phyloP scores from a whole-genome alignment of 2,329 filamentous ascomycete genomes.

The Venturia oleaginea region DNA sequence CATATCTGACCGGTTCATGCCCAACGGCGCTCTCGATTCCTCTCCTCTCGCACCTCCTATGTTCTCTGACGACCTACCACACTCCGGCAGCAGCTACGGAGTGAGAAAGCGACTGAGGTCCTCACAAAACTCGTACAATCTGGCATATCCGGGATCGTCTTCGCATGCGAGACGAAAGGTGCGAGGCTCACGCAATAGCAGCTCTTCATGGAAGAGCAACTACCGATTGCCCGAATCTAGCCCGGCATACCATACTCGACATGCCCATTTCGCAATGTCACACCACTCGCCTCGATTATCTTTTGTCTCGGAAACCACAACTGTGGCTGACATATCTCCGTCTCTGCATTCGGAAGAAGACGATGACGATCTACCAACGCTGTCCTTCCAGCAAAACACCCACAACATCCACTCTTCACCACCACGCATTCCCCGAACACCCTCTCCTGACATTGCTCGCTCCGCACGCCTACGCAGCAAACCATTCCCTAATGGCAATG shows the following conservation, averaged over 20 bases:
- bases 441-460: conserved; percentile 30
- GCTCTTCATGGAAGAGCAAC: conserved; percentile 63
- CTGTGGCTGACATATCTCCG: conserved; percentile 53
- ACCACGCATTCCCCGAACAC: conserved; percentile 45
- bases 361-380: conserved; percentile 67
- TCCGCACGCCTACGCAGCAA: conserved; percentile 32
- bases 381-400: conserved; percentile 56
- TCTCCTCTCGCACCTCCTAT: conserved; percentile 75
- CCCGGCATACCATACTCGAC: conserved; percentile 12
- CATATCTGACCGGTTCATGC: conserved; percentile 67
- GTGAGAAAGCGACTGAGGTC: conserved; percentile 22
- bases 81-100: conserved; percentile 51
- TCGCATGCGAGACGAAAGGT: conserved; percentile 61
- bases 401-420: conserved; percentile 67
- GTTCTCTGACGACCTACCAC: conserved; percentile 72
- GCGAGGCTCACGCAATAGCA: conserved; percentile 45
- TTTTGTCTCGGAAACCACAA: conserved; percentile 65
- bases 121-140: conserved; percentile 23
- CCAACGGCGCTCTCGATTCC: conserved; percentile 62
- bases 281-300: conserved; percentile 65
- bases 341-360: conserved; percentile 65
- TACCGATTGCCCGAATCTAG: conserved; percentile 64
- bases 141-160: conserved; percentile 31
- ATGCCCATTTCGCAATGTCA: conserved; percentile 39
- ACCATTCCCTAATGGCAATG: conserved; percentile 31